These are phyloP conservation scores for Auriscalpium vulgare DNA, from an alignment of 768 basidiomycete species.

Conservation along the genomic window DNA sequence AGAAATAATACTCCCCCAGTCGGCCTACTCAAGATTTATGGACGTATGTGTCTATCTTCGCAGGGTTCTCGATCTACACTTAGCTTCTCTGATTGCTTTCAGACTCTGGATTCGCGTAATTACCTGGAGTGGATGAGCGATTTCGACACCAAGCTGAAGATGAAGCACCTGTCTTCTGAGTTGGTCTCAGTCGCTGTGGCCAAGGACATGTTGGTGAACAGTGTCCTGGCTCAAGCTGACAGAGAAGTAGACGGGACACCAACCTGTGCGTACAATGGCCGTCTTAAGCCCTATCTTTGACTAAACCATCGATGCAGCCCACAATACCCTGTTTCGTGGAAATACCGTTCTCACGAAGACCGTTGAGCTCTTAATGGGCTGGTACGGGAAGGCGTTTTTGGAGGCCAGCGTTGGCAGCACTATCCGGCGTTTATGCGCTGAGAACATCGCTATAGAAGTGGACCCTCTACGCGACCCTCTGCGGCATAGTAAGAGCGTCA, in stretches of 20 bases:
- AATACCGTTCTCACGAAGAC: slow-evolving; percentile 46
- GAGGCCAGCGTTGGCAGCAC: slow-evolving; percentile 70
- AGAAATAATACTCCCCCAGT: slow-evolving; percentile 71
- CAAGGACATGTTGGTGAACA: slow-evolving; percentile 53
- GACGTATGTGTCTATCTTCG: slow-evolving; percentile 33
- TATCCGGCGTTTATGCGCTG: slow-evolving; percentile 61
- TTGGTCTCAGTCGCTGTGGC: slow-evolving; percentile 65
- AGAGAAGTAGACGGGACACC: slow-evolving; percentile 65
- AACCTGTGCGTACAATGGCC: slow-evolving; percentile 40
- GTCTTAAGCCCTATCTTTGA: not conserved
- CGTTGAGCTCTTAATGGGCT: slow-evolving; percentile 74
- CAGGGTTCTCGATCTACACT: slow-evolving; percentile 1
- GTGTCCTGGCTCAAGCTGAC: slow-evolving; percentile 62
- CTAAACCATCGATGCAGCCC: slow-evolving; percentile 37
- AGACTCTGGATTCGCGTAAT: slow-evolving; percentile 54
- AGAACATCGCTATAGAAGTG: slow-evolving; percentile 75
- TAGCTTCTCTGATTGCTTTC: not conserved
- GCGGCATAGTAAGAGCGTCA: slow-evolving; percentile 41
- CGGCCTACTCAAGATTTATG: slow-evolving; percentile 53
- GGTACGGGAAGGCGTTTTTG: slow-evolving; percentile 73
- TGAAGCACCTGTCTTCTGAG: slow-evolving; percentile 54
- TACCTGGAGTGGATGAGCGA: slow-evolving; percentile 71
- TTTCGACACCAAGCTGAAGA: slow-evolving; percentile 55
- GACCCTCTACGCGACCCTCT: slow-evolving; percentile 37
- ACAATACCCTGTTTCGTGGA: slow-evolving; percentile 70